Base-by-base conservation (phyloP, 2,329 filamentous ascomycete genomes). In the Aspergillaceae sp. region DNA sequence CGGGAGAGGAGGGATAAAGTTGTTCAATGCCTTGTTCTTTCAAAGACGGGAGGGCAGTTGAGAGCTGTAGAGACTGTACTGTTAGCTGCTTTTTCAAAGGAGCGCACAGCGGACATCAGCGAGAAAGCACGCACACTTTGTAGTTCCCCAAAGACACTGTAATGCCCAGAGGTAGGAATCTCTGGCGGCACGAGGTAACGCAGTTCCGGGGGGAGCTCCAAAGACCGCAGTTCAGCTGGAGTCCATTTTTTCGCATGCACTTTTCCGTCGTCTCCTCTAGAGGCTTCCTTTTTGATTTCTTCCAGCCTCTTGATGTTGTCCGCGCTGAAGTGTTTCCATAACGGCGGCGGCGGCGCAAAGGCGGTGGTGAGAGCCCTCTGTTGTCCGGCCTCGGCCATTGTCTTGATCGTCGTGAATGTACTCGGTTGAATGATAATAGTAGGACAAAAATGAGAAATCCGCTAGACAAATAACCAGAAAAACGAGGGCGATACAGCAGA, bases 281-380 rank as follows among this genome's bases (percentile, higher is more conserved):
- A 59, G 3, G 60, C 56, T 37, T 69, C 62, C 27, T 65, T 66
- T 53, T 74, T 75, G 44, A 77, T 61, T 35, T 74, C 60, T 46
- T 74, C 67, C 27, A 86, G 68, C 41, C 79, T 80, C 9, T 78
- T 69, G 44, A 87, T 59, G 60, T 91, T 94, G 29, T 84, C 80
- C 3, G 80, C 66, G 0, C 87, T 95, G 68, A 97, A 97, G 64
- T 86, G 77, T 55, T 84, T 83, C 82, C 87, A 97, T 70, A 96
- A 94, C 1, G 84, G 83, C 28, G 92, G 92, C 28, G 92, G 92
- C 44, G 85, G 80, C 27, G 92, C 91, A 63, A 89, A 95, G 36
- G 83, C 80, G 27, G 84, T 80, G 28, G 81, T 75, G 29, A 71
- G 56, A 45, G 68, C 55, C 57, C 60, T 58, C 52, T 68, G 66